Evolutionary conservation across 129 eudicot species (phyloP).

Genomic region (Flaveria sonorensis): DNA sequence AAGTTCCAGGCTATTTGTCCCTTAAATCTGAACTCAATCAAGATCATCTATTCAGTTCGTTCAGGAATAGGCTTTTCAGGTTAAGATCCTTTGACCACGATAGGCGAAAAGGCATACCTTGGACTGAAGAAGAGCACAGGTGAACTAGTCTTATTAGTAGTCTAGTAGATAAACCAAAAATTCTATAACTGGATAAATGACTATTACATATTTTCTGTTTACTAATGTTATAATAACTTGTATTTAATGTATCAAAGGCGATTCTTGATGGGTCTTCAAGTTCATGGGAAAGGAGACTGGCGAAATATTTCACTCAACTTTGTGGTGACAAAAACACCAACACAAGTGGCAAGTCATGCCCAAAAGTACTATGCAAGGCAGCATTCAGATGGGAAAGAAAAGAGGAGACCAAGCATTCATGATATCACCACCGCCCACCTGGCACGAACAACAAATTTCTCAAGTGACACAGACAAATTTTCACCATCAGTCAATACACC

Average conservation of each 20-base stretch:
- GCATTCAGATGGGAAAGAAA: constrained; percentile 77
- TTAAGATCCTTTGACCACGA: constrained; percentile 69
- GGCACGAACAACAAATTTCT: constrained; percentile 29
- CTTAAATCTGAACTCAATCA: constrained; percentile 60
- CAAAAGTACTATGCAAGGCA: constrained; percentile 82
- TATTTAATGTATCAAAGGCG: constrained; percentile 47
- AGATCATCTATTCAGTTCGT: constrained; percentile 39
- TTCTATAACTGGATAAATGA: not conserved
- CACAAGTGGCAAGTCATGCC: constrained; percentile 97
- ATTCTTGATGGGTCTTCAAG: constrained; percentile 72
- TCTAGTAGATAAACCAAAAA: not conserved
- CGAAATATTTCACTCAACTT: constrained; percentile 81
- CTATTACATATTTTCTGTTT: not conserved
- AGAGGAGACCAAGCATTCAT: constrained; percentile 90
- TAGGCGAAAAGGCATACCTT: constrained; percentile 88
- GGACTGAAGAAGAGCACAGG: constrained; percentile 99
- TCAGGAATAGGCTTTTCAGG: constrained; percentile 51
- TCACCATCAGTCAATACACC: constrained; percentile 20
- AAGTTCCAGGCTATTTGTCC: constrained; percentile 58
- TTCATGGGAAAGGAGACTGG: constrained; percentile 91
- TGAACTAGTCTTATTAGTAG: constrained; percentile 24
- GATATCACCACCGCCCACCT: constrained; percentile 78
- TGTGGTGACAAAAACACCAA: constrained; percentile 76
- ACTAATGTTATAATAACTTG: not conserved
- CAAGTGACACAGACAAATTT: constrained; percentile 20